A percentile compares a stretch with the other conserved stretches of the same genome.
Evolutionary conservation across 2,329 filamentous ascomycete species (phyloP).

Genomic region (Curvularia sp.): DNA sequence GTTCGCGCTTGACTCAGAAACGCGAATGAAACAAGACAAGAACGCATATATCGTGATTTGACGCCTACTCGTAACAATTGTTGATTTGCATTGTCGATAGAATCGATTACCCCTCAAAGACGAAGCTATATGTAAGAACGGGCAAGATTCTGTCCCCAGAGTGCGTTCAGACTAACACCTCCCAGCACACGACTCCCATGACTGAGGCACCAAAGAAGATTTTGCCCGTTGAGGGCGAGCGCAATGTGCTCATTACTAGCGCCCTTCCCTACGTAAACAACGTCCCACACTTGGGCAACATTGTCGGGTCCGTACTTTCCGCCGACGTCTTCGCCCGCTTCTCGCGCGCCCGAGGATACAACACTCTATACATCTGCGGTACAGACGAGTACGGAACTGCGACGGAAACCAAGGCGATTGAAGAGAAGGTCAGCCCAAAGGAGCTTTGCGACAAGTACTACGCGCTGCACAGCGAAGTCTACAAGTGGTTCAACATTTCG

Average conservation of each 20-base stretch:
- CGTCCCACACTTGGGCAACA: conserved; percentile 71
- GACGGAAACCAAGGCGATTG: conserved; percentile 92
- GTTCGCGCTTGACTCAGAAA: conserved; percentile 34
- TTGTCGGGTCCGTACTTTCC: conserved; percentile 68
- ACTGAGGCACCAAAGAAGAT: conserved; percentile 52
- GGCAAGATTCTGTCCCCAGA: too few relatives aligned
- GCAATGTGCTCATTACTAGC: conserved; percentile 88
- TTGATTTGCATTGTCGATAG: background rate
- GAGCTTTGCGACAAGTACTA: conserved; percentile 93
- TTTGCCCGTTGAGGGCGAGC: conserved; percentile 64
- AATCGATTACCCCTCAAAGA: background rate
- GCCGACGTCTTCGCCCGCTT: conserved; percentile 81
- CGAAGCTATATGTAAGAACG: conserved; percentile 4
- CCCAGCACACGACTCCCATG: conserved; percentile 24
- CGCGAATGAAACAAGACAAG: conserved; percentile 18
- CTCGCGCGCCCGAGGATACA: conserved; percentile 78
- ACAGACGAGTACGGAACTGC: conserved; percentile 96
- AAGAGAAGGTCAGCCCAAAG: conserved; percentile 81
- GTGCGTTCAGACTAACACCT: background rate
- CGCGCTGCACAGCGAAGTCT: conserved; percentile 85
- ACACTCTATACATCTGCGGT: conserved; percentile 85
- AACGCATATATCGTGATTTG: conserved; percentile 1
- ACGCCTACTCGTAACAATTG: background rate
- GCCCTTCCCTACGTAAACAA: conserved; percentile 87
- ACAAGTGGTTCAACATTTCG: conserved; percentile 93